Evolutionary conservation across 2,329 filamentous ascomycete species (phyloP), one percentile per base, ranked within the genome.

Genomic region (Phaeosphaeriaceae sp.): DNA sequence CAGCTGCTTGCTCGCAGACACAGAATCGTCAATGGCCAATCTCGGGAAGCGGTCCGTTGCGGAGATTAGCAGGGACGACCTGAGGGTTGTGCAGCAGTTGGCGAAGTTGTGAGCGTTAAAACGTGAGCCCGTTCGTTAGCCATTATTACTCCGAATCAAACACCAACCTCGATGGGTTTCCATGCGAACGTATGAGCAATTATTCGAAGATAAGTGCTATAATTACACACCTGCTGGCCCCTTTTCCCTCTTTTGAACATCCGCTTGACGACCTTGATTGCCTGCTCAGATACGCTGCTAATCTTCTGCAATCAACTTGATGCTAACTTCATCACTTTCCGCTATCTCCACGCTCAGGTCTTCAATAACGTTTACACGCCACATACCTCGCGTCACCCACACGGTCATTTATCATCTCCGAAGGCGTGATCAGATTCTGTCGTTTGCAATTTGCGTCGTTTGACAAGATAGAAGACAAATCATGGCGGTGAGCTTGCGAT

Each of bases 11-110:
- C 58, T 76, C 17, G 74, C 71, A 0, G 73, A 75, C 25, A 74
- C 68, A 1, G 74, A 77, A 25, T 74, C 69, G 24, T 73, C 70
- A 21, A 55, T 77, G 50, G 73, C 70, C 0, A 76, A 76, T 49
- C 51, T 76, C 11, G 73, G 73, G 7, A 73, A 74, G 61, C 71
- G 58, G 60, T 66, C 53, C 22, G 33, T 75, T 7, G 51, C 67
- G 11, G 73, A 77, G 24, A 33, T 77, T 2, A 63, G 58, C 11
- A 56, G 73, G 1, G 58, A 69, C 19, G 73, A 77, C 48, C 54
- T 77, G 36, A 70, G 69, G 51, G 51, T 72, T 1, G 45, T 72
- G 20, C 66, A 72, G 44, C 57, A 67, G 31, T 58, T 55, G 20
- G 65, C 70, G 6, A 75, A 72, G 53, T 51, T 76, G 53, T 76